phyloP scores from a whole-genome alignment of 2,329 filamentous ascomycete species.

The Colletotrichum sp. region DNA sequence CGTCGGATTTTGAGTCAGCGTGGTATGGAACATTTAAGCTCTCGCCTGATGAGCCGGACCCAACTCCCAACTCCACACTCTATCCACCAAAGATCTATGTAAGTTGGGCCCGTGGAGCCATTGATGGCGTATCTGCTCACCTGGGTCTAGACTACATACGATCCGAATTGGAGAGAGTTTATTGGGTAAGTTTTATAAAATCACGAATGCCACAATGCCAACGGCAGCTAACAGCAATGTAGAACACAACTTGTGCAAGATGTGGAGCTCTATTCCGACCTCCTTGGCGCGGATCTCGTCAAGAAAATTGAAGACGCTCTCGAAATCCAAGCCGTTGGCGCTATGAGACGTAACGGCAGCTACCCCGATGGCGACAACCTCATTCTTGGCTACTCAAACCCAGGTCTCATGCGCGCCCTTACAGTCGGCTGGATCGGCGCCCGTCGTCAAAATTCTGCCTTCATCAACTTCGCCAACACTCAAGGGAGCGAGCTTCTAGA shows the following conservation, averaged over 20 bases:
- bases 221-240: background rate
- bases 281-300: constrained; percentile 34
- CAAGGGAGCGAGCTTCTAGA: constrained; percentile 33
- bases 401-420: constrained; percentile 43
- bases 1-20: constrained; percentile 38
- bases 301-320: constrained; percentile 39
- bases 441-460: constrained; percentile 38
- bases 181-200: constrained; percentile 28
- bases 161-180: constrained; percentile 43
- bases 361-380: constrained; percentile 43
- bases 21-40: constrained; percentile 48
- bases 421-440: constrained; percentile 45
- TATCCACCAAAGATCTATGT: constrained; percentile 40
- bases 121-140: background rate
- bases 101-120: background rate
- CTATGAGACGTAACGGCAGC: constrained; percentile 44
- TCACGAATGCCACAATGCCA: background rate
- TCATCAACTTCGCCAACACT: constrained; percentile 39
- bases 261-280: constrained; percentile 36
- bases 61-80: constrained; percentile 34
- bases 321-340: constrained; percentile 39
- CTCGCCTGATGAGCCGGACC: constrained; percentile 43
- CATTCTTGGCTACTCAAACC: constrained; percentile 45
- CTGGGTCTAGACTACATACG: constrained; percentile 24
- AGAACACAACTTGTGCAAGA: constrained; percentile 38